A percentile compares a stretch with the other conserved stretches of the same genome.
Conservation (phyloP, 1,284 basidiomycete species). For the Tylopilus orsonianus region DNA sequence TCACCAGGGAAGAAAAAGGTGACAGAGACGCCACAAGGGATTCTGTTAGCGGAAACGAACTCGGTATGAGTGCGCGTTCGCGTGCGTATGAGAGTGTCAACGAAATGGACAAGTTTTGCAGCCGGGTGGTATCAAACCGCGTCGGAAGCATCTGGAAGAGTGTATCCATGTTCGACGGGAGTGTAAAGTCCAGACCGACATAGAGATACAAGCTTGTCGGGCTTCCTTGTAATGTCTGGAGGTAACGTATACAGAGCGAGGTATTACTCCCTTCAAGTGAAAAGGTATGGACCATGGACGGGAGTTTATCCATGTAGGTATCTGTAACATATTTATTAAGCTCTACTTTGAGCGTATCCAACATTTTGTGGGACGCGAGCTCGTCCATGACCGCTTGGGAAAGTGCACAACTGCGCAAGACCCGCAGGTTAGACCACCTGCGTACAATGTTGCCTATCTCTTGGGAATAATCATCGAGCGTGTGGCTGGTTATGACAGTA, state of each 20-base stretch:
- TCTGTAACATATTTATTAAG: constrained; percentile 1
- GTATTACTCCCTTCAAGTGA: constrained; percentile 5
- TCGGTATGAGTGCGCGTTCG: neutral
- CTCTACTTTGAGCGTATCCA: constrained; percentile 15
- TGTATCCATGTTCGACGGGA: constrained; percentile 3
- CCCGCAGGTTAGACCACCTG: constrained; percentile 11
- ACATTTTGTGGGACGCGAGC: constrained; percentile 1
- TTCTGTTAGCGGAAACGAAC: constrained; percentile 5
- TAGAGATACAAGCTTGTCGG: constrained; percentile 5
- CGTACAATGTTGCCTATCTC: constrained; percentile 12
- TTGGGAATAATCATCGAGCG: constrained; percentile 6
- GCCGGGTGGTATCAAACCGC: constrained; percentile 1
- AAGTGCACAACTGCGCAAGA: constrained; percentile 11
- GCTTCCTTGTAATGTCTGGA: constrained; percentile 6
- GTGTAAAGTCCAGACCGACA: constrained; percentile 8
- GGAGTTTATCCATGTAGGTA: neutral
- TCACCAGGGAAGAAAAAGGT: constrained; percentile 8
- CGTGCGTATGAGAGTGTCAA: neutral
- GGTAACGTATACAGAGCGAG: constrained; percentile 9
- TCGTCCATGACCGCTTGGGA: constrained; percentile 15
- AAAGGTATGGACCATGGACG: constrained; percentile 5
- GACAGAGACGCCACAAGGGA: constrained; percentile 7
- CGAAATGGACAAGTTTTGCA: constrained; percentile 7
- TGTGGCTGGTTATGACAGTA: constrained; percentile 6
- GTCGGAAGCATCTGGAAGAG: constrained; percentile 9